Percentiles rank a stretch among this genome's conserved stretches.
These are phyloP conservation scores for Boletus vermiculosoides DNA, from an alignment of 768 basidiomycete species.

Conservation along the genomic window DNA sequence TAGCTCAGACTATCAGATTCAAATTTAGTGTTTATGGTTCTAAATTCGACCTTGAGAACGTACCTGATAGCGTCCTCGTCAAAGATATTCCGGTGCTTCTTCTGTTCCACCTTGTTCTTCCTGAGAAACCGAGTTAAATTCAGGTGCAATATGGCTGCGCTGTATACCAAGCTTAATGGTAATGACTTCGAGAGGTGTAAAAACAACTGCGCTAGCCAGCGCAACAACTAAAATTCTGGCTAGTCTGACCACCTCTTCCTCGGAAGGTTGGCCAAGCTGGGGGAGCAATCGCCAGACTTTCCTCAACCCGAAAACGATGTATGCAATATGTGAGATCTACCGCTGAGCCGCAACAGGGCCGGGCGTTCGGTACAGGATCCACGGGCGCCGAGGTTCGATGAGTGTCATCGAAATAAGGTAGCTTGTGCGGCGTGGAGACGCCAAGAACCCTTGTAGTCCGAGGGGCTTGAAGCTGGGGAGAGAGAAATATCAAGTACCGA, in stretches of 20 bases:
- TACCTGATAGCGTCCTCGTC: slow-evolving; percentile 86
- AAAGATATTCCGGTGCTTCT: slow-evolving; percentile 56
- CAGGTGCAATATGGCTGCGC: slow-evolving; percentile 73
- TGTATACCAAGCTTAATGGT: slow-evolving; percentile 76
- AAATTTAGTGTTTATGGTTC: not conserved
- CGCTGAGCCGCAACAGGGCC: slow-evolving; percentile 44
- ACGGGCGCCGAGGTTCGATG: slow-evolving; percentile 80
- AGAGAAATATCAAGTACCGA: slow-evolving; percentile 45
- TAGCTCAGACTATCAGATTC: slow-evolving; percentile 34
- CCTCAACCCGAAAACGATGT: slow-evolving; percentile 41
- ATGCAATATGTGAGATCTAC: slow-evolving; percentile 43
- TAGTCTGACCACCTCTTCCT: slow-evolving; percentile 44
- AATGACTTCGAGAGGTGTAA: slow-evolving; percentile 79
- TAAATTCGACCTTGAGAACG: slow-evolving; percentile 17
- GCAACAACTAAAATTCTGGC: slow-evolving; percentile 57
- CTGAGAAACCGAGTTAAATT: slow-evolving; percentile 70
- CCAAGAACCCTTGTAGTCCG: not conserved
- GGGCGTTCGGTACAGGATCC: slow-evolving; percentile 78
- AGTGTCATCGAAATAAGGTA: slow-evolving; percentile 72
- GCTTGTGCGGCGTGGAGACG: slow-evolving; percentile 73
- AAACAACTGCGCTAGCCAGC: slow-evolving; percentile 51
- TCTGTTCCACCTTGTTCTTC: slow-evolving; percentile 69
- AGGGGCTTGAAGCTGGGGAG: not conserved
- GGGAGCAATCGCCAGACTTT: slow-evolving; percentile 48
- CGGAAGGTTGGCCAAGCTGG: slow-evolving; percentile 31